Evolutionary conservation across 805 yeast genomes (phyloP).

Genomic region (Debaryomyces maramus): DNA sequence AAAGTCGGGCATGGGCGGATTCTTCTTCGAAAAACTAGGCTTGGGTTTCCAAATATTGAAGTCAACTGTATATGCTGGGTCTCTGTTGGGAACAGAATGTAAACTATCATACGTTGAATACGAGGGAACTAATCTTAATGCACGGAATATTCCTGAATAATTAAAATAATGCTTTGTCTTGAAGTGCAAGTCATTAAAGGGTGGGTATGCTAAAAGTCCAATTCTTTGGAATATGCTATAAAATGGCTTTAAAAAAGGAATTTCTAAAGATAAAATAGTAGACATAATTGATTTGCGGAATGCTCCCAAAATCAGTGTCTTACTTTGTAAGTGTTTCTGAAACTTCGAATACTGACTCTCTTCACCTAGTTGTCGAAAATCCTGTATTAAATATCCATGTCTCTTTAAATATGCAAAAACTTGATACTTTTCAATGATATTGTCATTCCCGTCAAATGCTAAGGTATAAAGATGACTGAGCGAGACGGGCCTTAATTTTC

Average conservation of each 20-base stretch:
- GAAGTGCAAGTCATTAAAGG: slow-evolving; percentile 16
- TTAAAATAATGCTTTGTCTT: slow-evolving; percentile 26
- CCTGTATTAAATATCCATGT: slow-evolving; percentile 68
- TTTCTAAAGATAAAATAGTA: background rate
- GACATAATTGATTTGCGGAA: background rate
- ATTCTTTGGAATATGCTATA: background rate
- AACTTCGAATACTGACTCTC: slow-evolving; percentile 5
- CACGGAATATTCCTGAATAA: slow-evolving; percentile 21
- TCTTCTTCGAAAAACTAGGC: slow-evolving; percentile 64
- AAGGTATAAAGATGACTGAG: slow-evolving; percentile 64
- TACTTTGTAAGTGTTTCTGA: background rate
- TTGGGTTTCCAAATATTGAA: slow-evolving; percentile 86
- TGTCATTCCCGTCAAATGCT: slow-evolving; percentile 37
- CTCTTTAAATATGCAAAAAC: slow-evolving; percentile 76
- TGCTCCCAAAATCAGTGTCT: background rate
- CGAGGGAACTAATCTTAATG: slow-evolving; percentile 21
- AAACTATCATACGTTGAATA: slow-evolving; percentile 14
- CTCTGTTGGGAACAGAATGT: slow-evolving; percentile 4
- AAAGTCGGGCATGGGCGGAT: slow-evolving; percentile 74
- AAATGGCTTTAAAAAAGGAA: background rate
- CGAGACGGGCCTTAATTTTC: slow-evolving; percentile 41
- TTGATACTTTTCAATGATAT: slow-evolving; percentile 54
- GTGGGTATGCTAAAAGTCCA: slow-evolving; percentile 17
- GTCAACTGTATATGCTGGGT: slow-evolving; percentile 31
- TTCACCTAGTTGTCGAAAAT: slow-evolving; percentile 13